Percentiles rank a stretch among this genome's conserved stretches.
Conservation (phyloP, 2,329 filamentous ascomycete genomes). For the Periconia macrospinosa region DNA sequence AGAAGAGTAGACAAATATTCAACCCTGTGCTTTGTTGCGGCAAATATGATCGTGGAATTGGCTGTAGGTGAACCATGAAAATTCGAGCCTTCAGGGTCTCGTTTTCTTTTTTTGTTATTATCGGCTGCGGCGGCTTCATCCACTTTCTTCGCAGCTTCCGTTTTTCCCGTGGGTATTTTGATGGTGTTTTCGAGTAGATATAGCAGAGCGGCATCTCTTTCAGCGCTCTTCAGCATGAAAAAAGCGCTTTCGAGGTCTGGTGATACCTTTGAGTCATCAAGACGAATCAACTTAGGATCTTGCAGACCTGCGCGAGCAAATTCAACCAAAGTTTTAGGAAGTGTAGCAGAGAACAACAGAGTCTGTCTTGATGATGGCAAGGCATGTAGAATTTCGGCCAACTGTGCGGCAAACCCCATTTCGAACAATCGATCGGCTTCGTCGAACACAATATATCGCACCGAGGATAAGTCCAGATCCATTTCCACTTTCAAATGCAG, state of each 20-base stretch:
- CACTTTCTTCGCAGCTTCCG: conserved; percentile 54
- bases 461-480: conserved; percentile 84
- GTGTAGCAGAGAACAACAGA: conserved; percentile 89
- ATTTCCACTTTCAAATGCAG: conserved; percentile 97
- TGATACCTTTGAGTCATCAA: conserved; percentile 96
- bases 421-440: conserved; percentile 97
- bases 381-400: conserved; percentile 89
- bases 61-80: conserved; percentile 74
- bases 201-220: conserved; percentile 90
- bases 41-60: conserved; percentile 93
- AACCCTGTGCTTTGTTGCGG: conserved; percentile 95
- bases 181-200: conserved; percentile 91
- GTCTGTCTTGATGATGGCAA: conserved; percentile 85
- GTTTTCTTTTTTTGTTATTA: conserved; percentile 73
- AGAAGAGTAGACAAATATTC: conserved; percentile 88
- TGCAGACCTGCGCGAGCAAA: conserved; percentile 92
- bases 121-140: conserved; percentile 51
- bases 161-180: conserved; percentile 74
- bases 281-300: conserved; percentile 83
- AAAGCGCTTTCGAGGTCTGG: conserved; percentile 95
- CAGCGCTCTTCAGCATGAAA: conserved; percentile 86
- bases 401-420: conserved; percentile 94
- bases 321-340: conserved; percentile 92
- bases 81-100: conserved; percentile 54
- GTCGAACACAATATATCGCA: conserved; percentile 95